Base-by-base conservation (phyloP, 1,284 basidiomycete species). In the Ustilago lituana region DNA sequence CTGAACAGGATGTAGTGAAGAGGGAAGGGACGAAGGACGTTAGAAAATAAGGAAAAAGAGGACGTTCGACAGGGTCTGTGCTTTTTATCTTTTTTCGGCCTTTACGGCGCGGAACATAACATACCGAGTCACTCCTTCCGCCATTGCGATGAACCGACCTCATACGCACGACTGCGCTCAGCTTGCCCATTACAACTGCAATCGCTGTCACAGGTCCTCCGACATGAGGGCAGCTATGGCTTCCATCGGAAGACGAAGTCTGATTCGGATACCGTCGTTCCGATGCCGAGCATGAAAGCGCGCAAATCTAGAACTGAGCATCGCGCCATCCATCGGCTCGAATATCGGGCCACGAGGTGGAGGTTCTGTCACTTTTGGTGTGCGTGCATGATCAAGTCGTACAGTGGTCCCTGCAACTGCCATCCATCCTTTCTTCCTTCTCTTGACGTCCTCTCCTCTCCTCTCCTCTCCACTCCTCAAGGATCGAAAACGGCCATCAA, bases 21-120 rank as follows among this genome's bases (percentile, higher is more conserved):
- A 41, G 17, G 24, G 29, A 15, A 27, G 22, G 31, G 36, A 51
- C 22, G 38, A 38, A 6, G 22, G 19, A 32, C 20, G 40, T 9
- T n/a, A 23, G 15, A 22, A 40, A 39, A 17, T 37, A 9, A 15
- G 12, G 36, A 37, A 23, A 38, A 14, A 15, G 17, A 41, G 29
- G 39, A 14, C 12, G 33, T n/a, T 26, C 10, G 27, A 17, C 31
- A 49, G 15, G 54, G 56, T 59, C 55, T 58, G 55, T 58, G 61
- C 61, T 48, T 20, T 14, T 5, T 22, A n/a, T n/a, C n/a, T 11
- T 23, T 24, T 27, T 20, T 31, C n/a, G 37, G 20, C 7, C n/a
- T 23, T 40, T 44, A 40, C 37, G 46, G 31, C 32, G 24, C 37
- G 15, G 31, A 22, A 46, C n/a, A n/a, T n/a, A n/a, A n/a, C n/a